Base-by-base conservation (phyloP, 306 rosid species). In the Corylus heterophylla region DNA sequence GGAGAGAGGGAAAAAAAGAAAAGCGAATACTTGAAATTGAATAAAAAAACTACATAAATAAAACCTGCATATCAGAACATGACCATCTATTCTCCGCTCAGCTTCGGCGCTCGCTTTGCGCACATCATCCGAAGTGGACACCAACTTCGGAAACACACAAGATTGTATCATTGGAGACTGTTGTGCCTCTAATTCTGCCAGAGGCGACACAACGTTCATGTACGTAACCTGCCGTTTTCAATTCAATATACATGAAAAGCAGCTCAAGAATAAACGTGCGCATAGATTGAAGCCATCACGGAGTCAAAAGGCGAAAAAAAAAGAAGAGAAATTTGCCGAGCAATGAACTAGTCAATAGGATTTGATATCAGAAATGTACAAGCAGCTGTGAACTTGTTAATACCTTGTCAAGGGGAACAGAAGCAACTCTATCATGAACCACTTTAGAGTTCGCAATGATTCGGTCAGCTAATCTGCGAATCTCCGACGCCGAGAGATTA, bases 21-120 rank as follows among this genome's bases (percentile, higher is more conserved):
- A 49, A 12, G 5, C 44, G 56, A 54, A 59, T 9, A 17, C 59
- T 52, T 39, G 39, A 75, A 68, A 78, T 37, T 54, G 35, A 62
- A 72, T 74, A 78, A 75, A 42, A 42, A 31, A 35, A 67, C 22
- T 18, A 68, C 62, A 76, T 10, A 59, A 70, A 78, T 27, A 29
- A 48, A 76, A 95, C 99, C 98, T 95, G 99, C 97, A 93, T 27
- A 45, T 16, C 74, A 85, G 89, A 74, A 83, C 73, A 87, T 95
- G 97, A 35, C 85, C 90, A 81, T 95, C 99, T 71, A 95, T 87
- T 86, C 88, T 93, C 84, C 88, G 88, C 83, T 91, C 99, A 14
- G 98, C 99, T 88, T 93, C 97, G 0, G 88, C 90, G 86, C 98
- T 95, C 50, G 98, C 98, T 86, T 90, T 91, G 66, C 94, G 87